Conservation (phyloP, 1,139 yeast species). For the Candida gigantensis region DNA sequence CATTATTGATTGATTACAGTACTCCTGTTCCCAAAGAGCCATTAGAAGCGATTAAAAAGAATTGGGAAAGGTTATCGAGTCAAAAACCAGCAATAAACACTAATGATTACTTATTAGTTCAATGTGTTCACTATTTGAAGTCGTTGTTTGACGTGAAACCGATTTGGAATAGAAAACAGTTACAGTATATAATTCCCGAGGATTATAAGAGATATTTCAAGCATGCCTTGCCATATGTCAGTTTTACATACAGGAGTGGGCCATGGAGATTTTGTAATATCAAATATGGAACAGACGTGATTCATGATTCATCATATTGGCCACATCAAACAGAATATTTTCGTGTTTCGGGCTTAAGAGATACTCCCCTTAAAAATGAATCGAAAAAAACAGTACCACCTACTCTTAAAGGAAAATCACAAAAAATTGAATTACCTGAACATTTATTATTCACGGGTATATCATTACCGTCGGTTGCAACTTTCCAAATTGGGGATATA, state of each 20-base stretch:
- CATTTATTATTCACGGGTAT: slow-evolving; percentile 73
- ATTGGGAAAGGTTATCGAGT: slow-evolving; percentile 26
- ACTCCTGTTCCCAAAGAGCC: slow-evolving; percentile 31
- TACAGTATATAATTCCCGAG: slow-evolving; percentile 59
- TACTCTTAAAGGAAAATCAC: slow-evolving; percentile 8
- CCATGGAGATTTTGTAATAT: slow-evolving; percentile 96
- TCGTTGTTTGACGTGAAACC: slow-evolving; percentile 69
- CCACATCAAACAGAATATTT: slow-evolving; percentile 84
- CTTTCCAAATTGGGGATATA: slow-evolving; percentile 83
- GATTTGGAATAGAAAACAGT: slow-evolving; percentile 80
- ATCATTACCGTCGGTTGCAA: slow-evolving; percentile 64
- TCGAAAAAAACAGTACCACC: slow-evolving; percentile 8
- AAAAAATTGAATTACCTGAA: slow-evolving; percentile 38
- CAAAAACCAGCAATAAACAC: slow-evolving; percentile 24
- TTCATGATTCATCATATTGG: slow-evolving; percentile 53
- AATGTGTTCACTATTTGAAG: slow-evolving; percentile 55
- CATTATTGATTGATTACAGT: slow-evolving; percentile 42
- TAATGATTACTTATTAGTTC: slow-evolving; percentile 34
- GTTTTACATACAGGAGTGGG: slow-evolving; percentile 81
- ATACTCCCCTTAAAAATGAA: slow-evolving; percentile 19
- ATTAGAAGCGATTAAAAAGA: slow-evolving; percentile 39
- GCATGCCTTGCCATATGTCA: slow-evolving; percentile 79
- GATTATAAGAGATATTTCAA: slow-evolving; percentile 56
- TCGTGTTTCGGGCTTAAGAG: slow-evolving; percentile 47
- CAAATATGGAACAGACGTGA: slow-evolving; percentile 78